These are phyloP conservation scores for Galeopsis tetrahit DNA, from an alignment of 257 asterid species.

Conservation along the genomic window DNA sequence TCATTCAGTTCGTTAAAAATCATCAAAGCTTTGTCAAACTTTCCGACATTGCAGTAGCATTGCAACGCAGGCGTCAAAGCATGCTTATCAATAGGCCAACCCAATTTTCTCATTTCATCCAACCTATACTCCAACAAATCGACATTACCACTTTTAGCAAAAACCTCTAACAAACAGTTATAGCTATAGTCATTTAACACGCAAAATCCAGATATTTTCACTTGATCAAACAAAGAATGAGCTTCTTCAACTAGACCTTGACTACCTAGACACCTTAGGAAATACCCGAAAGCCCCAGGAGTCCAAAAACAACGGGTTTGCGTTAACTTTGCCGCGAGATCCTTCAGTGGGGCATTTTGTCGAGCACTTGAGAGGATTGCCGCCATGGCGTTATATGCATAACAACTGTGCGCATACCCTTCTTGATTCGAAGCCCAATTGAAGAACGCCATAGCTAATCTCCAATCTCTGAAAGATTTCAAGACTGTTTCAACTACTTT, in stretches of 20 bases:
- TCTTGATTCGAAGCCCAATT: conserved; percentile 74
- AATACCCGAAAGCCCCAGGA: conserved; percentile 86
- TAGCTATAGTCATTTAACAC: conserved; percentile 60
- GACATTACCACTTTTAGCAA: conserved; percentile 57
- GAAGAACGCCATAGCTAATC: conserved; percentile 64
- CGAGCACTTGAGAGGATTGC: conserved; percentile 77
- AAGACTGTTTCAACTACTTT: conserved; percentile 71
- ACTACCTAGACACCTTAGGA: conserved; percentile 78
- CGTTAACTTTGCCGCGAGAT: conserved; percentile 47
- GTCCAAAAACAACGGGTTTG: conserved; percentile 57
- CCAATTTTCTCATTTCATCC: conserved; percentile 63
- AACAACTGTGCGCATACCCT: conserved; percentile 65
- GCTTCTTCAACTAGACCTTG: conserved; percentile 79
- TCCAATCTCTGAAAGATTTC: conserved; percentile 64
- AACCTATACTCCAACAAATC: conserved; percentile 65
- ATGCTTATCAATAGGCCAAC: conserved; percentile 69
- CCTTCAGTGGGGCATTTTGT: conserved; percentile 70
- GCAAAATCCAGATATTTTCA: conserved; percentile 61
- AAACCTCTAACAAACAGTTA: conserved; percentile 77
- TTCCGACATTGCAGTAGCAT: conserved; percentile 80
- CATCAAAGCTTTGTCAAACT: conserved; percentile 58
- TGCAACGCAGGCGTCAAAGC: conserved; percentile 71
- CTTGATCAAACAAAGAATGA: conserved; percentile 69
- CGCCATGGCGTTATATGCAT: conserved; percentile 76
- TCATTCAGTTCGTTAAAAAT: conserved; percentile 61